Percentiles rank a stretch among this genome's conserved stretches.
Evolutionary conservation across 257 asterid species (phyloP).

Genomic region (Plantago elongata): DNA sequence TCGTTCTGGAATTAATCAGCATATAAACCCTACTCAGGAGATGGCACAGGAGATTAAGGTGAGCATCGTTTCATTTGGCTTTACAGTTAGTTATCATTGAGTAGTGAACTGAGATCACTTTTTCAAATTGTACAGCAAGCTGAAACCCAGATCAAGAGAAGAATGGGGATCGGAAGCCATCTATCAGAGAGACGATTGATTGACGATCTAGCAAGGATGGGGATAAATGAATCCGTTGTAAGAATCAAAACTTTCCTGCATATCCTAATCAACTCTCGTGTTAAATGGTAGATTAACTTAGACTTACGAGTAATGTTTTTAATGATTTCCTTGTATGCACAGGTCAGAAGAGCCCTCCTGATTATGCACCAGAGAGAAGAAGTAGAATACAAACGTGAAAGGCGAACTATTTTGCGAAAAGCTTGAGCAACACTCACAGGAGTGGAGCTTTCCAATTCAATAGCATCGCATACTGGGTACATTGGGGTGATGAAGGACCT

Average conservation of each 20-base stretch:
- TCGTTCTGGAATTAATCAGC: slow-evolving; percentile 78
- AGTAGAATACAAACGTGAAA: slow-evolving; percentile 85
- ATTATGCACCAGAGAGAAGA: slow-evolving; percentile 97
- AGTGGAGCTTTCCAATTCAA: too few relatives aligned
- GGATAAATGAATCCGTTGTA: slow-evolving; percentile 85
- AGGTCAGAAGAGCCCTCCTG: slow-evolving; percentile 89
- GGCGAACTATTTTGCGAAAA: slow-evolving; percentile 74
- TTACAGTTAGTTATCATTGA: background rate
- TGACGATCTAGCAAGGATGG: slow-evolving; percentile 89
- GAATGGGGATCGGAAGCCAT: slow-evolving; percentile 95
- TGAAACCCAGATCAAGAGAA: slow-evolving; percentile 87
- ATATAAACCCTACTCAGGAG: slow-evolving; percentile 81
- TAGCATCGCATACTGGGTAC: too few relatives aligned
- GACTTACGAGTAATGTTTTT: background rate
- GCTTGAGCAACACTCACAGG: slow-evolving; percentile 29
- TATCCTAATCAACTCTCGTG: background rate
- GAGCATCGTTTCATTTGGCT: background rate
- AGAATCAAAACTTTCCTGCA: slow-evolving; percentile 20
- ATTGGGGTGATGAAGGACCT: too few relatives aligned
- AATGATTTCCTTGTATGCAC: slow-evolving; percentile 24
- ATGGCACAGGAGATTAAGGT: slow-evolving; percentile 89
- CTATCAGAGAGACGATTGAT: slow-evolving; percentile 85
- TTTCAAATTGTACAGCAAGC: slow-evolving; percentile 58
- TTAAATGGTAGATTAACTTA: background rate
- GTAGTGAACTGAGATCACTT: slow-evolving; percentile 9